Base-by-base conservation (phyloP, 495 filamentous ascomycete genomes). In the Aspergillus haitiensis region DNA sequence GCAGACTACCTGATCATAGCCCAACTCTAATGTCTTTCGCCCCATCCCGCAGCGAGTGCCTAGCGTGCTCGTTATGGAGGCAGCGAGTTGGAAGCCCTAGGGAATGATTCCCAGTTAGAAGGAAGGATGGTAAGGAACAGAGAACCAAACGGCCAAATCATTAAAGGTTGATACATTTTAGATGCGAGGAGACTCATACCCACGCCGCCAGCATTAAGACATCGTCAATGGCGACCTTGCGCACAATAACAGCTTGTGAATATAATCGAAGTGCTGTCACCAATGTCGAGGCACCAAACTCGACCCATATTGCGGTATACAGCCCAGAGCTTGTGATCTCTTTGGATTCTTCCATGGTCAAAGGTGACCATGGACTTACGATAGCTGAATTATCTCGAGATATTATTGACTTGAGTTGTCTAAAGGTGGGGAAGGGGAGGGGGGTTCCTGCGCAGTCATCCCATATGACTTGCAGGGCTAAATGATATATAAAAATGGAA, bases 191-290 rank as follows among this genome's bases (percentile, higher is more conserved):
- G 1, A 27, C 3, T 27, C 21, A 27, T 27, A 46, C 42, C 42
- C 42, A 46, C 0, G 42, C 42, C 7, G 42, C 42, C 2, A 46
- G 18, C 42, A 46, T 46, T 8, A 46, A 16, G 12, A 46, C 42
- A 46, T 46, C 42, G 18, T 46, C 42, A 16, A 16, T 46, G 12
- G 42, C 42, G 42, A 46, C 42, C 15, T 46, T 46, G n/a, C 42
- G 42, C 12, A n/a, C 12, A 46, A 46, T 16, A 16, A 46, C 6
- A 8, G 15, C 42, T 16, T 46, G 42, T 16, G 42, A 46, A 16
- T 46, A 46, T 46, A 46, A 6, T 3, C 42, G 42, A 8, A 46
- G 42, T 3, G 18, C 18, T 13, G 18, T 16, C 42, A 46, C 42
- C 12, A 46, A 8, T 1, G 42, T 46, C 42, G 42, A 46, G 12